Percentiles rank a stretch among this genome's conserved stretches.
Conservation (phyloP, 331 rosid species). For the Pyracantha coccinea region DNA sequence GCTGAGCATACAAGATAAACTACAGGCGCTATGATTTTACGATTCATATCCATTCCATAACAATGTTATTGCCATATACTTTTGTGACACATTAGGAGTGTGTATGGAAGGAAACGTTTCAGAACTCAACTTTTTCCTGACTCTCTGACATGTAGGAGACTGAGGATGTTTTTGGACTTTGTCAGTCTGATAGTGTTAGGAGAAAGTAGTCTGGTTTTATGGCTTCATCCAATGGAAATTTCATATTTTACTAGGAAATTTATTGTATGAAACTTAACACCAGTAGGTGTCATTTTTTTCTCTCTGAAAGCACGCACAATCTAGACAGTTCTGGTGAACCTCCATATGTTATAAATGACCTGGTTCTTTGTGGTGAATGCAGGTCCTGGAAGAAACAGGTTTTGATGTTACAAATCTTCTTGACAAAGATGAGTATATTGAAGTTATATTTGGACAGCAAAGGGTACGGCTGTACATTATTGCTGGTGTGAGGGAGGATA, state of each 20-base stretch:
- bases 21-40: background rate
- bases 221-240: background rate
- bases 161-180: background rate
- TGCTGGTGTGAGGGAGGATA: slow-evolving; percentile 84
- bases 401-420: slow-evolving; percentile 72
- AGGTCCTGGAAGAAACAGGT: slow-evolving; percentile 97
- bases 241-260: background rate
- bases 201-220: background rate
- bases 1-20: background rate
- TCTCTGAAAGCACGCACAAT: background rate
- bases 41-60: background rate
- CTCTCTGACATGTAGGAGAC: background rate
- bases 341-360: background rate
- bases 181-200: background rate
- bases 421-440: slow-evolving; percentile 68
- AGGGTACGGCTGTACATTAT: slow-evolving; percentile 88
- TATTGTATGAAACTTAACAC: background rate
- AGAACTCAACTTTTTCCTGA: background rate
- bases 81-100: background rate
- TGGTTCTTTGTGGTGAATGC: slow-evolving; percentile 18
- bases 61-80: background rate
- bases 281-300: background rate
- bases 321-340: background rate
- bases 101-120: background rate
- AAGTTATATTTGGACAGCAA: slow-evolving; percentile 79